Percentiles rank a stretch among this genome's conserved stretches.
Evolutionary conservation across 83 land plant genomes (phyloP).

Genomic region (Picea engelmannii): DNA sequence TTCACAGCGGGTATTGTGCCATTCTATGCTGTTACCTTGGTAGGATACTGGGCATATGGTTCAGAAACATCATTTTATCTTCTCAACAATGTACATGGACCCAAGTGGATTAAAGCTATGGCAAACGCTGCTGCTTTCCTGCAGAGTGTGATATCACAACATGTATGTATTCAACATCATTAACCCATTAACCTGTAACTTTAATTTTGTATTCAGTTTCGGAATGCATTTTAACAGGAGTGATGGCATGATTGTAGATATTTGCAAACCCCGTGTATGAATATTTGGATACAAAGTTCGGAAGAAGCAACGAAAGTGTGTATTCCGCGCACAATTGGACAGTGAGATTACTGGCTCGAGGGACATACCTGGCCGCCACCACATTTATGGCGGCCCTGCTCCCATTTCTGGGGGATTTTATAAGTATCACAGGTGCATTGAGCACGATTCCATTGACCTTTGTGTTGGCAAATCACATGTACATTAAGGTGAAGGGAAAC

Average conservation of each 20-base stretch:
- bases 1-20: conserved; percentile 55
- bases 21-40: conserved; percentile 52
- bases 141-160: conserved; percentile 69
- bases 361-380: conserved; percentile 56
- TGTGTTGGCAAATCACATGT: conserved; percentile 81
- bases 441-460: conserved; percentile 79
- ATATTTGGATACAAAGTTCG: conserved; percentile 64
- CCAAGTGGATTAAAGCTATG: conserved; percentile 50
- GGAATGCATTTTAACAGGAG: no score
- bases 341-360: conserved; percentile 59
- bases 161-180: conserved; percentile 41
- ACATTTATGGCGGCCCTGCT: conserved; percentile 67
- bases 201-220: no score
- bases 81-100: conserved; percentile 65
- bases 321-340: conserved; percentile 34
- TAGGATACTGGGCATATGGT: conserved; percentile 88
- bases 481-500: conserved; percentile 48
- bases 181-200: no score
- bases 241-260: conserved; percentile 32
- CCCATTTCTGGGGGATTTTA: conserved; percentile 81
- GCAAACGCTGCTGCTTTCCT: conserved; percentile 69
- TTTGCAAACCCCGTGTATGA: conserved; percentile 87
- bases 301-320: conserved; percentile 42
- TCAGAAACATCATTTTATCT: conserved; percentile 63
- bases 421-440: conserved; percentile 72